phyloP scores from a whole-genome alignment of 1,284 basidiomycete genomes.

The Coniophora puteana region DNA sequence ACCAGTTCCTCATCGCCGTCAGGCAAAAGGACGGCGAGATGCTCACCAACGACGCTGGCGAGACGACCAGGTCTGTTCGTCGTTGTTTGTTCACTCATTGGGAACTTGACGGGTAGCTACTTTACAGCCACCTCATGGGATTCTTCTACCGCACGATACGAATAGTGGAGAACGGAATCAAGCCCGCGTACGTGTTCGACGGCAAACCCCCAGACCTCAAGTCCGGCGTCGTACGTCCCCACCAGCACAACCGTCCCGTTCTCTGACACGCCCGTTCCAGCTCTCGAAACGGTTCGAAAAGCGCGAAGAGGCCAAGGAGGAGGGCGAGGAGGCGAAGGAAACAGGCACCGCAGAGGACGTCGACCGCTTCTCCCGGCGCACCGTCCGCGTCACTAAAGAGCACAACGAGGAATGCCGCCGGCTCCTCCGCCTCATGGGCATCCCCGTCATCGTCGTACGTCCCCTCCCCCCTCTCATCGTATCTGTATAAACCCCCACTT shows the following conservation, averaged over 20 bases:
- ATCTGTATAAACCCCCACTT: constrained; percentile 9
- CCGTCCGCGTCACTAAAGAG: constrained; percentile 92
- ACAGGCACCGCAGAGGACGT: constrained; percentile 88
- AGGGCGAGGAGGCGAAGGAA: constrained; percentile 95
- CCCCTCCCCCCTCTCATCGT: neutral
- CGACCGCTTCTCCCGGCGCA: constrained; percentile 87
- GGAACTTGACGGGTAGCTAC: neutral
- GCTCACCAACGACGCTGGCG: constrained; percentile 94
- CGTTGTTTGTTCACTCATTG: constrained; percentile 3
- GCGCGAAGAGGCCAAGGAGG: constrained; percentile 91
- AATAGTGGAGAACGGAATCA: constrained; percentile 99
- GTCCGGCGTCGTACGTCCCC: constrained; percentile 75
- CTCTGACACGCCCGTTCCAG: constrained; percentile 35
- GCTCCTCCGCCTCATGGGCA: constrained; percentile 93
- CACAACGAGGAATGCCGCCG: constrained; percentile 96
- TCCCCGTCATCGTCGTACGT: constrained; percentile 87
- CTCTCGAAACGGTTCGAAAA: constrained; percentile 90
- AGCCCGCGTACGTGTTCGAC: constrained; percentile 98
- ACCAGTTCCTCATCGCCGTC: constrained; percentile 98
- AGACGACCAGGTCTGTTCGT: constrained; percentile 76
- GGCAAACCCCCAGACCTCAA: constrained; percentile 98
- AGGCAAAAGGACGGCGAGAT: constrained; percentile 95
- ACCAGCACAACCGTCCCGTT: neutral
- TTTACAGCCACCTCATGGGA: constrained; percentile 89
- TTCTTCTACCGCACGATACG: constrained; percentile 97